Conservation (phyloP, 495 filamentous ascomycete genomes). For the Entonaema liquescens region DNA sequence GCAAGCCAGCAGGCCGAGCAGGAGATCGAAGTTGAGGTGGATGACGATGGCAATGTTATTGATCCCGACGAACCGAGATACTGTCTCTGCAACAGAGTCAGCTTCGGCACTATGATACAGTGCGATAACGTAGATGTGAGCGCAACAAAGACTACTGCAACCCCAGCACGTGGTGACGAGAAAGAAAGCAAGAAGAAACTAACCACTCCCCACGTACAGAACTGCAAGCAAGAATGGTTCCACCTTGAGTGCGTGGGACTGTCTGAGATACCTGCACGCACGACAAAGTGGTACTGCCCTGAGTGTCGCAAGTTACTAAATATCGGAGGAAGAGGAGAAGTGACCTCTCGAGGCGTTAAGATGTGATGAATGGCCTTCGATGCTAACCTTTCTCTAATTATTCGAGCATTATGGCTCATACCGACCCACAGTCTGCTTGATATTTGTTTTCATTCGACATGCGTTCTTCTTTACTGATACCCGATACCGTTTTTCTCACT, state of each 20-base stretch:
- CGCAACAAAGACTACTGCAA: slow-evolving; percentile 27
- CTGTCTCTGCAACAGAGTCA: slow-evolving; percentile 90
- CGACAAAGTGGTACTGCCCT: slow-evolving; percentile 95
- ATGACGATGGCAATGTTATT: slow-evolving; percentile 77
- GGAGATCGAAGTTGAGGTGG: slow-evolving; percentile 61
- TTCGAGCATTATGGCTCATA: neutral
- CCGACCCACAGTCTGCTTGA: neutral
- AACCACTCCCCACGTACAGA: slow-evolving; percentile 42
- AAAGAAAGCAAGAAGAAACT: slow-evolving; percentile 22
- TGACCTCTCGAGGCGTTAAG: slow-evolving; percentile 62
- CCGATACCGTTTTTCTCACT: slow-evolving; percentile 1
- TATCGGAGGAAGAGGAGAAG: slow-evolving; percentile 65
- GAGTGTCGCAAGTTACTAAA: slow-evolving; percentile 77
- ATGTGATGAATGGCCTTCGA: slow-evolving; percentile 43
- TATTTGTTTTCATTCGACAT: neutral
- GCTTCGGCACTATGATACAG: slow-evolving; percentile 92
- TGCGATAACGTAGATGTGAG: slow-evolving; percentile 92
- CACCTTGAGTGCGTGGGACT: slow-evolving; percentile 89
- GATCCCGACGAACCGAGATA: slow-evolving; percentile 89
- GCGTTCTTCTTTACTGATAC: neutral
- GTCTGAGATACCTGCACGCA: slow-evolving; percentile 74
- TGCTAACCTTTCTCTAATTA: neutral
- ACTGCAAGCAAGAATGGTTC: slow-evolving; percentile 90
- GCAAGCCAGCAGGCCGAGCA: slow-evolving; percentile 50
- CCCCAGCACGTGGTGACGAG: slow-evolving; percentile 20